A percentile compares a stretch with the other conserved stretches of the same genome.
These are phyloP conservation scores for Aspergillus aculeatus DNA, from an alignment of 2,329 filamentous ascomycete species.

Conservation along the genomic window DNA sequence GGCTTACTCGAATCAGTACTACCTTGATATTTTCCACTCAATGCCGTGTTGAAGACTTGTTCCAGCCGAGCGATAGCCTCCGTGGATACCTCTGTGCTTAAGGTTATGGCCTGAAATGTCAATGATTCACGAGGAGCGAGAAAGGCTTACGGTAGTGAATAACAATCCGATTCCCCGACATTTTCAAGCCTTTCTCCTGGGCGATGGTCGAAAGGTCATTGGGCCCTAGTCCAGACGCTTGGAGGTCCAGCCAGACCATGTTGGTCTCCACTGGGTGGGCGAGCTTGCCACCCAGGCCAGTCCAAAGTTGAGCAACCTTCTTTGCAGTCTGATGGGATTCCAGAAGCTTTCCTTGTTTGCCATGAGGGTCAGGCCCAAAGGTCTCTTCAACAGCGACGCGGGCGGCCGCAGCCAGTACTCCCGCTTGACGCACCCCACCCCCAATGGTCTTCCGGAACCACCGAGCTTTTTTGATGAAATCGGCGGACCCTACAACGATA, in stretches of 20 bases:
- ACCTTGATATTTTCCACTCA: constrained; percentile 34
- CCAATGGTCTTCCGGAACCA: constrained; percentile 80
- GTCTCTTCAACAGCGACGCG: constrained; percentile 76
- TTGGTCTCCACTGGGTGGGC: constrained; percentile 77
- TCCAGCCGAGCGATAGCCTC: constrained; percentile 60
- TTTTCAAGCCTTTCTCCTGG: constrained; percentile 56
- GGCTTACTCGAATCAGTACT: constrained; percentile 33
- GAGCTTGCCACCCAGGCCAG: constrained; percentile 65
- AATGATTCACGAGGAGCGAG: neutral
- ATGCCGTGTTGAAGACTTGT: constrained; percentile 51
- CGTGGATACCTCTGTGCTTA: constrained; percentile 59
- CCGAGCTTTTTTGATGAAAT: constrained; percentile 65
- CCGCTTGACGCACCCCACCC: constrained; percentile 73
- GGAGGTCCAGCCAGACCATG: constrained; percentile 82
- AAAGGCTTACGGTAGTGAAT: constrained; percentile 61
- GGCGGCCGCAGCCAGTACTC: constrained; percentile 72
- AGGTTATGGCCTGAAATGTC: constrained; percentile 22
- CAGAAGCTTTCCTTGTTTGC: constrained; percentile 61
- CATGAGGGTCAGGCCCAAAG: constrained; percentile 60
- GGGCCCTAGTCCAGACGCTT: constrained; percentile 54
- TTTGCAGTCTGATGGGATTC: constrained; percentile 63
- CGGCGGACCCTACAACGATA: constrained; percentile 62
- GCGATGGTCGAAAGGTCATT: constrained; percentile 57
- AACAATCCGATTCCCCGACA: constrained; percentile 61
- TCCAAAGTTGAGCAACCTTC: constrained; percentile 66